phyloP scores from a whole-genome alignment of 768 basidiomycete species.

The Tremella fuciformis region DNA sequence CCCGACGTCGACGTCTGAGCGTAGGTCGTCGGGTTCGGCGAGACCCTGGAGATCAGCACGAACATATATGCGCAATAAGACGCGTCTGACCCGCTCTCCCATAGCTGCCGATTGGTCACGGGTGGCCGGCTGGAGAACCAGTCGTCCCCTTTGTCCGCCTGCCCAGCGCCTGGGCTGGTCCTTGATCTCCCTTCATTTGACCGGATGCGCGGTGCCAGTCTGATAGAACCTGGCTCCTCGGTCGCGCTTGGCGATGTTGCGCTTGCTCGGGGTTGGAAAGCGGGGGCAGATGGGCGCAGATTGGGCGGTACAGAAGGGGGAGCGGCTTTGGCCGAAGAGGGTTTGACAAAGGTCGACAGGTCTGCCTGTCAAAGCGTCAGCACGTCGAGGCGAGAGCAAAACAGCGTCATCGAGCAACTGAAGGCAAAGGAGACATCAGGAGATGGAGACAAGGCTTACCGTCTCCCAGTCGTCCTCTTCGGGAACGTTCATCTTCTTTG shows the following conservation, averaged over 20 bases:
- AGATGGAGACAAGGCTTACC: constrained; percentile 14
- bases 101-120: constrained; percentile 29
- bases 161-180: not conserved
- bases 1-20: not conserved
- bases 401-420: not conserved
- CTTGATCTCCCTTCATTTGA: not conserved
- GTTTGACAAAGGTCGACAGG: not conserved
- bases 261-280: constrained; percentile 22
- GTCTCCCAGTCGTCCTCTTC: constrained; percentile 35
- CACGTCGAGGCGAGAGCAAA: not conserved
- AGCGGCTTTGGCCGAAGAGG: constrained; percentile 8
- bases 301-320: not conserved
- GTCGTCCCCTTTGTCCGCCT: constrained; percentile 15
- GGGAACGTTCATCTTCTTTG: not conserved
- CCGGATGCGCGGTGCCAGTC: constrained; percentile 1
- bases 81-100: constrained; percentile 20
- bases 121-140: constrained; percentile 26
- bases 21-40: not conserved
- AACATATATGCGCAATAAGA: not conserved
- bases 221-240: not conserved
- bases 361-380: not conserved
- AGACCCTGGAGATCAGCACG: not conserved
- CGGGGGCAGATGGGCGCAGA: constrained; percentile 15
- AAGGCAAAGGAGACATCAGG: not conserved
- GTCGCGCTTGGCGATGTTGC: too few relatives aligned